Percentiles rank a stretch among this genome's conserved stretches.
Conservation (phyloP, 371 early-diverging fungal species). For the Lichtheimia corymbifera region DNA sequence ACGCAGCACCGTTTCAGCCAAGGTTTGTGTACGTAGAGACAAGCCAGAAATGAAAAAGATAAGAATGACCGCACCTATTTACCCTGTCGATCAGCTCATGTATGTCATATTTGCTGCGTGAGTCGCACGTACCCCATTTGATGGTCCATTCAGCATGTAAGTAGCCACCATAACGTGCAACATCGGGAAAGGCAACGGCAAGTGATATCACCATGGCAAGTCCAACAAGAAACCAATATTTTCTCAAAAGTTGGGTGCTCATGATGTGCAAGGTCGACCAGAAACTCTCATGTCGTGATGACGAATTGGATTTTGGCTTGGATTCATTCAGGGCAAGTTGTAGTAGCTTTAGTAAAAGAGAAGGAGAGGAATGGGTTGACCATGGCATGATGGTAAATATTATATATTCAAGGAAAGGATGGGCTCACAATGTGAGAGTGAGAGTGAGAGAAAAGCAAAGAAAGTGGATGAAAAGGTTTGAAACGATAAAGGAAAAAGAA, state of each 20-base stretch:
- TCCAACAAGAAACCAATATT: constrained; percentile 57
- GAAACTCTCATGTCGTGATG: neutral
- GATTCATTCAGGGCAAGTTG: constrained; percentile 11
- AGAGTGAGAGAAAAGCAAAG: neutral
- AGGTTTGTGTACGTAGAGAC: constrained; percentile 56
- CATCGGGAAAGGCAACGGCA: constrained; percentile 55
- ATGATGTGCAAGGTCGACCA: neutral
- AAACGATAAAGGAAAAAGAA: neutral
- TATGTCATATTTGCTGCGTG: neutral
- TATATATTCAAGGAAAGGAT: neutral
- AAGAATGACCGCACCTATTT: constrained; percentile 48
- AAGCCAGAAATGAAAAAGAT: constrained; percentile 70
- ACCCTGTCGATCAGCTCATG: neutral
- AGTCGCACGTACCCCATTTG: constrained; percentile 48
- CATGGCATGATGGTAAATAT: neutral
- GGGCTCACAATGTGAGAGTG: neutral
- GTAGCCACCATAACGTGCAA: constrained; percentile 58
- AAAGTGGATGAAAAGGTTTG: neutral
- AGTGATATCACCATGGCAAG: constrained; percentile 55
- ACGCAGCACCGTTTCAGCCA: constrained; percentile 50
- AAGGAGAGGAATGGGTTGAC: constrained; percentile 3
- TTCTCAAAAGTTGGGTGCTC: constrained; percentile 2
- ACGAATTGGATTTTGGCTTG: constrained; percentile 8
- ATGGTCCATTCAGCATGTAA: constrained; percentile 61
- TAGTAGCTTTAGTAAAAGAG: constrained; percentile 1